Evolutionary conservation across 2,329 filamentous ascomycete genomes (phyloP).

Genomic region (Chaetomiaceae sp.): DNA sequence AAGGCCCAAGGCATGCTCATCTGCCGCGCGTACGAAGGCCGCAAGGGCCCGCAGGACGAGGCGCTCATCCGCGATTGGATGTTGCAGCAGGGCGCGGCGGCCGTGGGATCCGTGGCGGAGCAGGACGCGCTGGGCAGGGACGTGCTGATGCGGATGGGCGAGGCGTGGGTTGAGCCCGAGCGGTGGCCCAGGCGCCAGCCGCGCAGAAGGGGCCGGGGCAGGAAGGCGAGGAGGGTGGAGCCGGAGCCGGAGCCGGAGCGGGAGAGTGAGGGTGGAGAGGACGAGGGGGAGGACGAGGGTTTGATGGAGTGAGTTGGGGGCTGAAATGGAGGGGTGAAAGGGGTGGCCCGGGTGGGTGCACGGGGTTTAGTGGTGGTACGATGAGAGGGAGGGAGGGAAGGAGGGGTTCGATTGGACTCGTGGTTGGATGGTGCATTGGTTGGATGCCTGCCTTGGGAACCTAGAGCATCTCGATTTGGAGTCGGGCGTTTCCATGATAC

Average conservation of each 20-base stretch:
- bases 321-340: too few relatives aligned
- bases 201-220: too few relatives aligned
- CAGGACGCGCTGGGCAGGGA: not conserved
- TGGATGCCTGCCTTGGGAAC: not conserved
- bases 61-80: not conserved
- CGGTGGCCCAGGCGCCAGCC: not conserved
- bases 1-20: slow-evolving; percentile 8
- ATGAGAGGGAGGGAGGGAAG: too few relatives aligned
- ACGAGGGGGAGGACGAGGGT: too few relatives aligned
- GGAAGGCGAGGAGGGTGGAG: not conserved
- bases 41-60: slow-evolving; percentile 1
- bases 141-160: slow-evolving; percentile 9
- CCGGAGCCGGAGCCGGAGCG: not conserved
- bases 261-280: too few relatives aligned
- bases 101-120: too few relatives aligned
- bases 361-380: too few relatives aligned
- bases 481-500: not conserved
- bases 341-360: too few relatives aligned
- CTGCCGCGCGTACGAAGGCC: slow-evolving; percentile 9
- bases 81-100: not conserved
- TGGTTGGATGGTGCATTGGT: not conserved
- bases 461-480: not conserved
- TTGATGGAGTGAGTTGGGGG: too few relatives aligned
- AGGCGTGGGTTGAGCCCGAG: not conserved
- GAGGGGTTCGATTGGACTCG: too few relatives aligned